Evolutionary conservation across 225 moss, liverwort and hornwort species (phyloP).

Genomic region (Climacium dendroides): DNA sequence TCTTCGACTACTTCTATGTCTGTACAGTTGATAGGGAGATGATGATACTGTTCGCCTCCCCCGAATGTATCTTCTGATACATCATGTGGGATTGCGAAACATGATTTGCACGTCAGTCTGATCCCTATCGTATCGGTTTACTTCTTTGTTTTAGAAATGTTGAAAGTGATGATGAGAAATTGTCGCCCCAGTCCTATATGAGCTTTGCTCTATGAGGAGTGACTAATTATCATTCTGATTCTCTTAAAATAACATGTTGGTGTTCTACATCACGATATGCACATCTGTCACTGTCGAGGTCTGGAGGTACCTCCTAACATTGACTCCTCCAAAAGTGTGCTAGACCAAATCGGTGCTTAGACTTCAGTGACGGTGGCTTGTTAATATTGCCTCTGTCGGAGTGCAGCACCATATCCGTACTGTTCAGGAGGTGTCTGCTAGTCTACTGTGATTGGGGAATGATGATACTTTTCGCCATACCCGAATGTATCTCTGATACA

Average conservation of each 20-base stretch:
- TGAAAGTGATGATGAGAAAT: constrained; percentile 30
- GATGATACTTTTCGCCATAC: background rate
- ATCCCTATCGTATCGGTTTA: background rate
- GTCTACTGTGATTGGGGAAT: background rate
- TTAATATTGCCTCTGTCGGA: background rate
- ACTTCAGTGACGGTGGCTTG: background rate
- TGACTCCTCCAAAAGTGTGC: constrained; percentile 35
- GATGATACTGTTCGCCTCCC: constrained; percentile 7
- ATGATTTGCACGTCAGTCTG: constrained; percentile 56
- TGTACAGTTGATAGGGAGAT: background rate
- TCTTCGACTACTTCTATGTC: background rate
- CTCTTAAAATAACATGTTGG: background rate
- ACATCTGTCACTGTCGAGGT: constrained; percentile 38
- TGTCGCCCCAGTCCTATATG: constrained; percentile 41
- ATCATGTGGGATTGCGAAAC: constrained; percentile 36
- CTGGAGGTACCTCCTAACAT: constrained; percentile 31
- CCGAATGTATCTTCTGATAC: background rate
- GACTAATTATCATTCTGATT: constrained; percentile 6
- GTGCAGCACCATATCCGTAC: background rate
- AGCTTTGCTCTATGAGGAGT: constrained; percentile 5
- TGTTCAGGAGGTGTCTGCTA: background rate
- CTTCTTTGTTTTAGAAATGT: too few relatives aligned
- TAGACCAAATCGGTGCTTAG: background rate
- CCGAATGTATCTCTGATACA: background rate
- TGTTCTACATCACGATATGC: background rate